Evolutionary conservation across 306 rosid genomes (phyloP).

Genomic region (Cucumis sativus): DNA sequence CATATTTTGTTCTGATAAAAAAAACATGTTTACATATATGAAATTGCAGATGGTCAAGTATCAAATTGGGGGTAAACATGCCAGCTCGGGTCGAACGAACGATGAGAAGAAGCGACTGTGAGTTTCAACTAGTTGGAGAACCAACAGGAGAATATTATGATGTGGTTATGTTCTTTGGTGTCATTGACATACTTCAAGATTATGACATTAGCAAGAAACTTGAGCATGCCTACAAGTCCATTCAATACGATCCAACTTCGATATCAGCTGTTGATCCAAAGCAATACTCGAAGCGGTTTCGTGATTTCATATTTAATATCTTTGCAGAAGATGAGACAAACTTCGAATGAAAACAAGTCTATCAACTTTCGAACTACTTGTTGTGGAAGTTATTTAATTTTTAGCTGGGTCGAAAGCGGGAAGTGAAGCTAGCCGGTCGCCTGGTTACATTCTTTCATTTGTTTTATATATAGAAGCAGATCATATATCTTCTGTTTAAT

Average conservation of each 20-base stretch:
- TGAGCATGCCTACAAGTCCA: conserved; percentile 91
- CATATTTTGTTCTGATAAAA: neutral
- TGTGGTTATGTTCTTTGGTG: conserved; percentile 58
- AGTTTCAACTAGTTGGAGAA: conserved; percentile 57
- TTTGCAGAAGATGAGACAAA: conserved; percentile 34
- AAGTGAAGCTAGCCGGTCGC: neutral
- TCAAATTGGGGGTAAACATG: conserved; percentile 56
- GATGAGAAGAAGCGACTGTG: conserved; percentile 41
- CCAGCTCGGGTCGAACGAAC: conserved; percentile 72
- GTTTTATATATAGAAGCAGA: conserved; percentile 3
- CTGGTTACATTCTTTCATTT: conserved; percentile 1
- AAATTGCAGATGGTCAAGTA: conserved; percentile 55
- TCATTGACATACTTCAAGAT: conserved; percentile 96
- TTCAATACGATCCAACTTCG: conserved; percentile 81
- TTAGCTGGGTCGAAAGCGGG: neutral
- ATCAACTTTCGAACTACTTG: neutral
- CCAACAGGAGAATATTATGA: conserved; percentile 75
- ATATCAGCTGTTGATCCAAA: conserved; percentile 92
- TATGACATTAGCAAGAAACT: conserved; percentile 98
- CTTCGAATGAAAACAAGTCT: neutral
- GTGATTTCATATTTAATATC: conserved; percentile 59
- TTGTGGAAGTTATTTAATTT: neutral
- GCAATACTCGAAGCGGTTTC: conserved; percentile 84
- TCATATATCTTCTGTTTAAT: neutral
- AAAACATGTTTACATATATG: neutral